Base-by-base conservation (phyloP, 371 early-diverging fungal species). In the Mortierella sp. region DNA sequence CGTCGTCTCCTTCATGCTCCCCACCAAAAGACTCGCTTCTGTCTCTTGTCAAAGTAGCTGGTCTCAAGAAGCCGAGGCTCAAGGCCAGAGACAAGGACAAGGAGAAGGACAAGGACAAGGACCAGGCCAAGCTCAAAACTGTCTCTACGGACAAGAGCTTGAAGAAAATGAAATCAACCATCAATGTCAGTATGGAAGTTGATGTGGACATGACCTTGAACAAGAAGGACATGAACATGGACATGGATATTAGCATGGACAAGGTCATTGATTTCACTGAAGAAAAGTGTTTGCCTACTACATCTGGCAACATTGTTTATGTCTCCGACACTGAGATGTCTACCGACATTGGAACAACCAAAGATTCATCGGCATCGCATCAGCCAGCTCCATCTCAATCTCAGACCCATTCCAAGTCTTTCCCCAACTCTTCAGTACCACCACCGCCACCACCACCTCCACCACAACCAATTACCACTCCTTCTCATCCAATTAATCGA, bases 1-100 rank as follows among this genome's bases (percentile, higher is more conserved):
- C 79, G 6, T 63, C 76, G 63, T 63, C 82, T 15, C 70, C 83
- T 6, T 67, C 77, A 10, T 67, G 74, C 45, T 77, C 83, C 15
- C 70, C 83, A 1, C 63, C 83, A 47, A 64, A 74, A 33, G 62
- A 80, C 65, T 61, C 69, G 19, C 70, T 61, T 43, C 57, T 70
- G 21, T 48, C 74, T 21, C 58, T 55, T 57, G 57, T 72, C 63
- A 72, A 68, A 52, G 60, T 72, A 32, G 70, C 58, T 41, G 67
- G 66, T 43, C 82, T 74, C 58, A 73, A 69, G 57, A 70, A 67
- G 61, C 77, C 77, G 5, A 57, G 57, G 19, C 36, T 57, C 33
- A 61, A 69, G 33, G 1, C 40, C 32, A 76, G 36, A 61, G 53
- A 64, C 59, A 40, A 43, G 13, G 67, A 53, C 36, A 36, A 36